Conservation (phyloP, 306 rosid species). For the Arachis stenosperma region DNA sequence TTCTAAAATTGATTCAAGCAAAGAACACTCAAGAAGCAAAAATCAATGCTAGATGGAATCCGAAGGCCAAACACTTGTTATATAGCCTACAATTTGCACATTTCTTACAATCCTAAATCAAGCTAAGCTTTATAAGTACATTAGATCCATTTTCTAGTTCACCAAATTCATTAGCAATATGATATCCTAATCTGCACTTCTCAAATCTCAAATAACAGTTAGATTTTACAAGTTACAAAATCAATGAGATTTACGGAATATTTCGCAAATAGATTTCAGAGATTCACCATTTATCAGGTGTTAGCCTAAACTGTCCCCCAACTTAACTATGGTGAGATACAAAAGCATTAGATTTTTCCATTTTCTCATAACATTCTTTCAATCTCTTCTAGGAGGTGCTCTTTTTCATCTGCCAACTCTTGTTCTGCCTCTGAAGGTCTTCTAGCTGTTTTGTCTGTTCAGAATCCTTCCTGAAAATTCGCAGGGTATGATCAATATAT, state of each 20-base stretch:
- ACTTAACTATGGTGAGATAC: neutral
- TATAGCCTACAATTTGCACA: constrained; percentile 7
- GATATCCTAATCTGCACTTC: neutral
- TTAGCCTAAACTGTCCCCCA: too few species aligned
- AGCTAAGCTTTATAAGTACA: neutral
- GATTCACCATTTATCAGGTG: constrained; percentile 15
- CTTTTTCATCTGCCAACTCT: constrained; percentile 76
- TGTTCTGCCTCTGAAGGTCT: constrained; percentile 90
- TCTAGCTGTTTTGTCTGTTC: constrained; percentile 96
- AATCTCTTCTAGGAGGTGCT: constrained; percentile 83
- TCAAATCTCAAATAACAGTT: constrained; percentile 34
- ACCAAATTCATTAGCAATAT: neutral
- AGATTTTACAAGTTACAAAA: constrained; percentile 26
- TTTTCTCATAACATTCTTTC: constrained; percentile 71
- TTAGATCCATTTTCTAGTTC: neutral
- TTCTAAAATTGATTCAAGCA: neutral
- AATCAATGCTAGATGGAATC: neutral
- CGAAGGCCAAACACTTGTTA: constrained; percentile 13
- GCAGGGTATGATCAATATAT: neutral
- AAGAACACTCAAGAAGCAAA: constrained; percentile 2
- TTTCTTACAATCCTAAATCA: constrained; percentile 19
- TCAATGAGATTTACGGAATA: constrained; percentile 22
- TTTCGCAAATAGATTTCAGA: constrained; percentile 29
- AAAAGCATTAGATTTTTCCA: constrained; percentile 51
- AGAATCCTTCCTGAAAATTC: constrained; percentile 87